Base-by-base conservation (phyloP, 2,329 filamentous ascomycete genomes). In the Corinectria fuckeliana region DNA sequence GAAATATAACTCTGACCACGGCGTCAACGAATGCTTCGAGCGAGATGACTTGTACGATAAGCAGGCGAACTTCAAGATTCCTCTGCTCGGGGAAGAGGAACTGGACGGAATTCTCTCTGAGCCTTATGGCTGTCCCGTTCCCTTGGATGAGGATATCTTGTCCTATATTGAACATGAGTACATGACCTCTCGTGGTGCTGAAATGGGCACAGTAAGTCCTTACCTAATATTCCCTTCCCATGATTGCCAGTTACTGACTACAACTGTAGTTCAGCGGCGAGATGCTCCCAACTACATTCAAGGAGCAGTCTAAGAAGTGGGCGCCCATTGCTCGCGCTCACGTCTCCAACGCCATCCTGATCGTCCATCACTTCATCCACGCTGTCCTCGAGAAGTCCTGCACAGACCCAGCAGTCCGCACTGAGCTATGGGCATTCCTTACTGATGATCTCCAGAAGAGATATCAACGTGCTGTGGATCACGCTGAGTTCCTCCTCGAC, bases 261-360 rank as follows among this genome's bases (percentile, higher is more conserved):
- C 16, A 1, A 3, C 2, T 9, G 3, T 1, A 56, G 77, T 80
- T 80, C 34, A 69, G 73, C 10, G 71, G 74, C 0, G 63, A 72
- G 0, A 60, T 86, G 13, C 67, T 88, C 0, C 71, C 77, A 0
- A 74, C 69, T 0, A 73, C 77, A 0, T 86, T 89, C 70, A 78
- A 79, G 25, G 78, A 81, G 30, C 85, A 89, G 56, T 80, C 85
- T 0, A 61, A 66, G 11, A 85, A 83, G 14, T 89, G 87, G 87
- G 65, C 75, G 0, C 45, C 58, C 0, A 67, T 89, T 1, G 77
- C 81, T 0, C 58, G 78, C 0, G 76, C 75, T 0, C 85, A 88
- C 59, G 75, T 86, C 5, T 80, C 80, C 58, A 79, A 83, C 23
- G 73, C 81, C 3, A 82, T 88, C 5, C 50, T 75, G 0, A 56